Conservation (phyloP, 2,329 filamentous ascomycete genomes). For the Harringtonia aguacate region DNA sequence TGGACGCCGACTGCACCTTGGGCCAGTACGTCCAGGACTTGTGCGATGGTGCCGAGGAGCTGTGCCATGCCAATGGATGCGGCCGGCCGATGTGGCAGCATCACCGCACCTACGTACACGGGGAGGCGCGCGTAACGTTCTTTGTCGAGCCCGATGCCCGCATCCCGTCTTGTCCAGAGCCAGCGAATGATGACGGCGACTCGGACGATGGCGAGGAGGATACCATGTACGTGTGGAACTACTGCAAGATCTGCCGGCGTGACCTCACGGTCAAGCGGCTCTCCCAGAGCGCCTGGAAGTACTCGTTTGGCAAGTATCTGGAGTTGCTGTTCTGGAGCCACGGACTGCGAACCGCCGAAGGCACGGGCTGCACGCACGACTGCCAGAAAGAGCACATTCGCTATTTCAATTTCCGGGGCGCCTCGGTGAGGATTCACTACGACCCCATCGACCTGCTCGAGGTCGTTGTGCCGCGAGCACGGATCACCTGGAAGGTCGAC, state of each 20-base stretch:
- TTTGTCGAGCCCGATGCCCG: slow-evolving; percentile 59
- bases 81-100: slow-evolving; percentile 85
- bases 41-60: slow-evolving; percentile 62
- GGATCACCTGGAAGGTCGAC: slow-evolving; percentile 96
- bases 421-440: slow-evolving; percentile 81
- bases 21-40: slow-evolving; percentile 93
- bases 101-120: slow-evolving; percentile 93
- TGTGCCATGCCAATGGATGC: slow-evolving; percentile 76
- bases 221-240: slow-evolving; percentile 95
- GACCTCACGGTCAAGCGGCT: slow-evolving; percentile 85
- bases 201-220: slow-evolving; percentile 28
- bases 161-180: slow-evolving; percentile 50
- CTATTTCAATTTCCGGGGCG: slow-evolving; percentile 82
- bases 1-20: slow-evolving; percentile 82
- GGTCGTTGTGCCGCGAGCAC: slow-evolving; percentile 80
- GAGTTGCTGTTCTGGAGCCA: slow-evolving; percentile 94
- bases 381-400: slow-evolving; percentile 85
- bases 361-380: slow-evolving; percentile 68
- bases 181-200: slow-evolving; percentile 19
- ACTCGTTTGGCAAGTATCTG: slow-evolving; percentile 97
- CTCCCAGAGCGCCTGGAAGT: slow-evolving; percentile 93
- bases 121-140: slow-evolving; percentile 84
- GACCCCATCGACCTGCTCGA: slow-evolving; percentile 88
- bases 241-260: slow-evolving; percentile 82
- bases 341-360: slow-evolving; percentile 60